Base-by-base conservation (phyloP, 2,329 filamentous ascomycete genomes). In the Pseudogymnoascus sp. region DNA sequence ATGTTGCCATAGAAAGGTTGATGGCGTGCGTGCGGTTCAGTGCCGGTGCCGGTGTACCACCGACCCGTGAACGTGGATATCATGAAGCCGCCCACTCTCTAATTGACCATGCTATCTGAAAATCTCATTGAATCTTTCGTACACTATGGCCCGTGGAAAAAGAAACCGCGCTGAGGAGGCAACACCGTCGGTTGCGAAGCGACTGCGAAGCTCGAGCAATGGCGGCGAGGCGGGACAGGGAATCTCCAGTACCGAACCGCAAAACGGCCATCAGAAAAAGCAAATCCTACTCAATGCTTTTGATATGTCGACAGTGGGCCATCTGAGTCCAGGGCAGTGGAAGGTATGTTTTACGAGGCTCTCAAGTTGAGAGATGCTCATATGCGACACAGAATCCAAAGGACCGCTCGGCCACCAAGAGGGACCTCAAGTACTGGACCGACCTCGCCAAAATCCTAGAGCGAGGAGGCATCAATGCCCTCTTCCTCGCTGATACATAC, bases 261-360 rank as follows among this genome's bases (percentile, higher is more conserved):
- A 35, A 24, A 54, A 36, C 9, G 47, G 17, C n/a, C 50, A 68
- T 31, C 67, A 64, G 5, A 81, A 78, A 68, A 83, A 81, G 66
- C 76, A 81, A 26, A 85, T 86, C 11, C 68, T 86, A 5, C 74
- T 87, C 54, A 87, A 86, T 73, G 84, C 84, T 2, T 86, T 87
- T 65, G 84, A 86, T 63, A 86, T 86, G 83, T 83, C 78, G 1
- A 86, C 84, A 0, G 78, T 86, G 5, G 84, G 84, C 2, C 85
- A 88, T 69, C 69, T 88, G 35, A 84, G 82, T 0, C 84, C 84
- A 0, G 85, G 85, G 0, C 84, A 87, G 73, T 88, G 85, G 85
- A 87, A 85, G 74, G 82, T 82, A 58, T 63, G 71, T 1, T 50
- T 24, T 31, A 7, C 17, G 24, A 21, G 54, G 35, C 13, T 2